Evolutionary conservation across 169 alveolate species (phyloP).

Genomic region (Cryptosporidium andersoni): DNA sequence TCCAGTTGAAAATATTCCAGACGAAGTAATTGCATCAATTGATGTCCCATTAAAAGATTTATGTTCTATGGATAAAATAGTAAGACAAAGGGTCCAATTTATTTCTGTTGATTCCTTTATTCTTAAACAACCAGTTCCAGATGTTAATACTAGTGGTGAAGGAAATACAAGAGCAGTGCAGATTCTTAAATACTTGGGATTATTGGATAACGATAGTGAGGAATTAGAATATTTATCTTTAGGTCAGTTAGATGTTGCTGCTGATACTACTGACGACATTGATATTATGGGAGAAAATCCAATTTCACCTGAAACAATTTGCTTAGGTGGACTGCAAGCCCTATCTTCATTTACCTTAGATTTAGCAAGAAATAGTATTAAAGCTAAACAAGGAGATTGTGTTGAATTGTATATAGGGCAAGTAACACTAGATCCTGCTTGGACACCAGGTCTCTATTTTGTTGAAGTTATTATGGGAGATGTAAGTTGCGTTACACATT

Average conservation of each 20-base stretch:
- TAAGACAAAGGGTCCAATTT: slow-evolving; percentile 53
- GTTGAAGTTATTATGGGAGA: slow-evolving; percentile 71
- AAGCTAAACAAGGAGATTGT: slow-evolving; percentile 55
- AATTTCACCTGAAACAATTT: slow-evolving; percentile 67
- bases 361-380: background rate
- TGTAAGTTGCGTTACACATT: slow-evolving; percentile 69
- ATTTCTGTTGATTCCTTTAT: slow-evolving; percentile 60
- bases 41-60: slow-evolving; percentile 53
- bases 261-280: slow-evolving; percentile 50
- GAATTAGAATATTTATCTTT: slow-evolving; percentile 51
- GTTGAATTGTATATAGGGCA: slow-evolving; percentile 63
- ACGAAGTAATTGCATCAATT: slow-evolving; percentile 63
- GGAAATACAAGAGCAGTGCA: slow-evolving; percentile 66
- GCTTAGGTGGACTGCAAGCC: slow-evolving; percentile 69
- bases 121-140: slow-evolving; percentile 64
- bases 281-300: slow-evolving; percentile 66
- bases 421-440: slow-evolving; percentile 58
- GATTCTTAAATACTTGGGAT: slow-evolving; percentile 57
- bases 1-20: slow-evolving; percentile 54
- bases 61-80: slow-evolving; percentile 14
- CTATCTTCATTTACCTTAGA: slow-evolving; percentile 59
- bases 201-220: slow-evolving; percentile 45
- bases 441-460: slow-evolving; percentile 65
- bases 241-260: slow-evolving; percentile 56
- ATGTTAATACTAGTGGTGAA: slow-evolving; percentile 26